These are phyloP conservation scores for Fusarium fracticaudum DNA, from an alignment of 2,329 filamentous ascomycete species.

Conservation along the genomic window DNA sequence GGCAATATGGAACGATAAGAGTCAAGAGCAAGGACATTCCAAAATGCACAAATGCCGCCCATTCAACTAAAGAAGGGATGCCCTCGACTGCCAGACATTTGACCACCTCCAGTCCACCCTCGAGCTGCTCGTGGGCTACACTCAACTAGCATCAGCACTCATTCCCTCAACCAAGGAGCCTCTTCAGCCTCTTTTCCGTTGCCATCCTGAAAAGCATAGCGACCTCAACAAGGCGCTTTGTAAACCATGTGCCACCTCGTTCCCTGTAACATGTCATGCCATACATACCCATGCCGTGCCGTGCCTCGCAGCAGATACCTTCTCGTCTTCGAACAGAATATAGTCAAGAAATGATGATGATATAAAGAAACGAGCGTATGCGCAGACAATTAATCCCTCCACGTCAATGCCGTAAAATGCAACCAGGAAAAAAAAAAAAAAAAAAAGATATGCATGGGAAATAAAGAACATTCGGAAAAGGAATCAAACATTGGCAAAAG, in stretches of 20 bases:
- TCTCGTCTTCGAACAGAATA: conserved; percentile 36
- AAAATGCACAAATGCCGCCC: conserved; percentile 43
- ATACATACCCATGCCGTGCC: conserved; percentile 4
- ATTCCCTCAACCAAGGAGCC: not conserved
- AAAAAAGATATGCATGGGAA: conserved; percentile 17
- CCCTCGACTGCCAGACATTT: conserved; percentile 13
- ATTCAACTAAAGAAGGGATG: conserved; percentile 40
- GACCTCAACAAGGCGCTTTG: not conserved
- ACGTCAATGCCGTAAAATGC: conserved; percentile 26
- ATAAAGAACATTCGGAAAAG: conserved; percentile 24
- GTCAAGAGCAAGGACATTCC: conserved; percentile 38
- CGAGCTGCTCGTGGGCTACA: not conserved
- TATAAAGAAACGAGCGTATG: conserved; percentile 26
- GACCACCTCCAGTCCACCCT: conserved; percentile 4
- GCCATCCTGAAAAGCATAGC: not conserved
- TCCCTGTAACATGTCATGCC: conserved; percentile 8
- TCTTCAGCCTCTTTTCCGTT: not conserved
- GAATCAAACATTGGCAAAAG: conserved; percentile 27
- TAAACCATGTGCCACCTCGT: conserved; percentile 3
- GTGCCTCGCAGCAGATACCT: conserved; percentile 42
- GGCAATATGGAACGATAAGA: not conserved
- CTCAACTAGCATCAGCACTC: not conserved
- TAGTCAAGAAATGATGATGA: conserved; percentile 20
- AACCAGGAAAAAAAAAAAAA: not conserved
- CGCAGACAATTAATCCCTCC: conserved; percentile 33